Evolutionary conservation across 2,329 filamentous ascomycete genomes (phyloP).

Genomic region (Cladosporium colombiae): DNA sequence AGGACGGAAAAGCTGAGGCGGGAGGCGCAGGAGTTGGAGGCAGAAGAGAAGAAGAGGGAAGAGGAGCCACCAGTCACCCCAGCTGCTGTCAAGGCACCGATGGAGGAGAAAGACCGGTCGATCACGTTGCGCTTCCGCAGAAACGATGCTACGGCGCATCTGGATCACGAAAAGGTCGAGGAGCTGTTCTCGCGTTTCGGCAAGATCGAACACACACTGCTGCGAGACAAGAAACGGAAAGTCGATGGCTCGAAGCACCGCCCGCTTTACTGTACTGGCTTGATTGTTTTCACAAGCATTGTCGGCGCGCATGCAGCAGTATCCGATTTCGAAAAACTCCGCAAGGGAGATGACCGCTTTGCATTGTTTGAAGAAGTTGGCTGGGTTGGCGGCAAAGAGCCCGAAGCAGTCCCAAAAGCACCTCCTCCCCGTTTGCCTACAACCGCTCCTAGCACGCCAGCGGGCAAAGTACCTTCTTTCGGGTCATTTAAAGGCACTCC

Average conservation of each 20-base stretch:
- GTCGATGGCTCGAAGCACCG: constrained; percentile 34
- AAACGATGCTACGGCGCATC: constrained; percentile 22
- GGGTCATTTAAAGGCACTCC: constrained; percentile 42
- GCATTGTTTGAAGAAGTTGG: constrained; percentile 54
- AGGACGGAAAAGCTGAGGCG: constrained; percentile 54
- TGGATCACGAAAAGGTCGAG: constrained; percentile 51
- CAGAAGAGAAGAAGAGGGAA: constrained; percentile 47
- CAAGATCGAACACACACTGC: constrained; percentile 56
- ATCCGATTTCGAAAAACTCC: constrained; percentile 43
- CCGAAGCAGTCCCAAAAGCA: constrained; percentile 43
- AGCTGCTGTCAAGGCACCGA: neutral
- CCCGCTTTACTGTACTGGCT: constrained; percentile 46
- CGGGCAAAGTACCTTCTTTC: constrained; percentile 44
- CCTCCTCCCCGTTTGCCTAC: constrained; percentile 42
- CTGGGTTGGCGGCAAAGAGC: constrained; percentile 57
- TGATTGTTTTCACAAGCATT: constrained; percentile 59
- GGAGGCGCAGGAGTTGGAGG: constrained; percentile 49
- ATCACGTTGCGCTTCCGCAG: constrained; percentile 55
- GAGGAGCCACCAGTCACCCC: constrained; percentile 11
- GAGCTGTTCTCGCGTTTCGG: constrained; percentile 56
- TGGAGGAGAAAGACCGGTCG: constrained; percentile 58
- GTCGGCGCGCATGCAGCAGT: constrained; percentile 60
- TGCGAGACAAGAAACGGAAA: constrained; percentile 57
- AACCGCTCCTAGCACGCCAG: constrained; percentile 29
- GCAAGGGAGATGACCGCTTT: constrained; percentile 44